Evolutionary conservation across 2,329 filamentous ascomycete species (phyloP).

Genomic region (Fusarium sterilihyphosum): DNA sequence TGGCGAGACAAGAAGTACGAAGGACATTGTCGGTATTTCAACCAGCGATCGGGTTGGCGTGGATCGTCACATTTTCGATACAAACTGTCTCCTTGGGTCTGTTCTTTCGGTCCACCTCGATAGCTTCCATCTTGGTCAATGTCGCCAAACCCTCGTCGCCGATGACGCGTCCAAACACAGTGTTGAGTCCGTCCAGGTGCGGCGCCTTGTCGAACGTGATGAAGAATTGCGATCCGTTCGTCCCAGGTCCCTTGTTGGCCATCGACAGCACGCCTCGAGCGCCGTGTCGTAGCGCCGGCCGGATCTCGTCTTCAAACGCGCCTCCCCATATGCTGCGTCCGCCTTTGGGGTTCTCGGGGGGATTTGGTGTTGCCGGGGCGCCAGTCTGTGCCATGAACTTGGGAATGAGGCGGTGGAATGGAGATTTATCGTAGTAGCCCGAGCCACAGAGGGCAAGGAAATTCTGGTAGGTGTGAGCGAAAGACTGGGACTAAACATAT

Average conservation of each 20-base stretch:
- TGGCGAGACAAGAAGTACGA: not conserved
- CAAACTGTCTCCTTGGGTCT: constrained; percentile 72
- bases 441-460: constrained; percentile 88
- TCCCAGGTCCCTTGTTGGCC: constrained; percentile 80
- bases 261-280: constrained; percentile 77
- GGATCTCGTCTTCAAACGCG: constrained; percentile 83
- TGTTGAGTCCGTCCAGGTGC: constrained; percentile 86
- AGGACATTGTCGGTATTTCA: constrained; percentile 46
- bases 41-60: constrained; percentile 80
- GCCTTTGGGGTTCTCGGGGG: constrained; percentile 69
- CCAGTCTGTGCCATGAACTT: constrained; percentile 85
- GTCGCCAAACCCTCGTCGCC: constrained; percentile 72
- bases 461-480: constrained; percentile 64
- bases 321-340: constrained; percentile 78
- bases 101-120: constrained; percentile 82
- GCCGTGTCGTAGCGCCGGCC: constrained; percentile 74
- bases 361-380: constrained; percentile 64
- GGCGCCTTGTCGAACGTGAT: constrained; percentile 80
- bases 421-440: constrained; percentile 77
- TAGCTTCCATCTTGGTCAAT: constrained; percentile 74
- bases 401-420: constrained; percentile 83
- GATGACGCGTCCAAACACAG: constrained; percentile 80
- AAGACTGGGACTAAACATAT: not conserved
- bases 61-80: constrained; percentile 77
- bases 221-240: constrained; percentile 85